Conservation (phyloP, 2,329 filamentous ascomycete genomes). For the Talaromyces sp. region DNA sequence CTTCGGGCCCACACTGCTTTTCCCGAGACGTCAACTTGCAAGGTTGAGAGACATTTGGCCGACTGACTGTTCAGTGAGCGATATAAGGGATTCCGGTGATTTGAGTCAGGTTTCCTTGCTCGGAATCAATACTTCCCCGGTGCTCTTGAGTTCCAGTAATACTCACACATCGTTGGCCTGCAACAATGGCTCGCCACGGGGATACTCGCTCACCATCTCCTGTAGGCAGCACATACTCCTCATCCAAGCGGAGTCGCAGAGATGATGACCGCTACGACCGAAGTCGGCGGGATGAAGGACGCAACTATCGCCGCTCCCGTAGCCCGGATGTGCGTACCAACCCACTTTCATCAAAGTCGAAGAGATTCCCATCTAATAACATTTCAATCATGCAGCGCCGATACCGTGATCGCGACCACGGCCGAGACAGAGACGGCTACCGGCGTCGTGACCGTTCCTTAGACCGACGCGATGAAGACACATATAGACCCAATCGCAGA, state of each 20-base stretch:
- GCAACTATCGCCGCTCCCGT: constrained; percentile 49
- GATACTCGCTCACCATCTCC: constrained; percentile 85
- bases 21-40: neutral
- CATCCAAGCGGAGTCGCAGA: constrained; percentile 65
- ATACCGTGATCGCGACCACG: constrained; percentile 53
- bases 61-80: neutral
- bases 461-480: constrained; percentile 60
- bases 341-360: neutral
- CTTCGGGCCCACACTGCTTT: neutral
- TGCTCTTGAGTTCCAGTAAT: constrained; percentile 45
- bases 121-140: constrained; percentile 19
- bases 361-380: neutral
- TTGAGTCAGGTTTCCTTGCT: neutral
- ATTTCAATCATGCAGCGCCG: constrained; percentile 50
- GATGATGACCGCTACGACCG: constrained; percentile 57
- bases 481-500: constrained; percentile 63
- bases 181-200: constrained; percentile 63
- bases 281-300: constrained; percentile 55
- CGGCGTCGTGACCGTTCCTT: constrained; percentile 71
- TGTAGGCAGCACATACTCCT: constrained; percentile 80
- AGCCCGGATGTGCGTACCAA: constrained; percentile 51
- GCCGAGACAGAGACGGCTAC: constrained; percentile 61
- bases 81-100: constrained; percentile 1
- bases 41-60: neutral
- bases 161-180: constrained; percentile 57